A percentile compares a stretch with the other conserved stretches of the same genome.
Conservation (phyloP, 768 basidiomycete species). For the Phanerochaete carnosa region DNA sequence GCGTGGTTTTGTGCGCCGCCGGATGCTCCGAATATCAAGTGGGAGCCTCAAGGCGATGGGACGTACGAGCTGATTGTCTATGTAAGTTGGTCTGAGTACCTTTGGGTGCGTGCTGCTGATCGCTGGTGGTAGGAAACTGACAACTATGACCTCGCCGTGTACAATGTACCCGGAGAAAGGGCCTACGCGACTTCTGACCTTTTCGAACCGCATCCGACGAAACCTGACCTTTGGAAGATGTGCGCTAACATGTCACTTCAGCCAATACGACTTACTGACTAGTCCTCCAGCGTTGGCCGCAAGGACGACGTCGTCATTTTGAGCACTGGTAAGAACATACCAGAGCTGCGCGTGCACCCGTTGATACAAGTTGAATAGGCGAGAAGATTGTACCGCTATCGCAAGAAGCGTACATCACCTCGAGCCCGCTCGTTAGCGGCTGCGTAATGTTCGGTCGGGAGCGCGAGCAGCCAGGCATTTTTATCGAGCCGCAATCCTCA, state of each 20-base stretch:
- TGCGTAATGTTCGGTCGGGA: conserved; percentile 39
- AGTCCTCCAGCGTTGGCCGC: neutral
- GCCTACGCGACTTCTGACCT: conserved; percentile 16
- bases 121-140: neutral
- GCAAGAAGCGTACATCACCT: conserved; percentile 31
- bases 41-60: conserved; percentile 13
- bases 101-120: neutral
- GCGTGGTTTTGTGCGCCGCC: conserved; percentile 11
- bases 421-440: conserved; percentile 25
- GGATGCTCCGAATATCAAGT: neutral
- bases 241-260: neutral
- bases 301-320: conserved; percentile 8
- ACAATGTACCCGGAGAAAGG: conserved; percentile 10
- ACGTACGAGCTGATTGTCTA: conserved; percentile 13
- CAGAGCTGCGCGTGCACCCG: neutral
- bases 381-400: conserved; percentile 13
- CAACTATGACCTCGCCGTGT: conserved; percentile 2
- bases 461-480: conserved; percentile 32
- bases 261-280: neutral
- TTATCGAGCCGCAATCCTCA: conserved; percentile 31
- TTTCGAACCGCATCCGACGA: conserved; percentile 9
- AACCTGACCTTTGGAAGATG: conserved; percentile 10
- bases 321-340: neutral
- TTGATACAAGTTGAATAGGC: neutral
- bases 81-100: conserved; percentile 1